A percentile compares a stretch with the other conserved stretches of the same genome.
Evolutionary conservation across 805 yeast genomes (phyloP).

Genomic region (Pichia scutulata): DNA sequence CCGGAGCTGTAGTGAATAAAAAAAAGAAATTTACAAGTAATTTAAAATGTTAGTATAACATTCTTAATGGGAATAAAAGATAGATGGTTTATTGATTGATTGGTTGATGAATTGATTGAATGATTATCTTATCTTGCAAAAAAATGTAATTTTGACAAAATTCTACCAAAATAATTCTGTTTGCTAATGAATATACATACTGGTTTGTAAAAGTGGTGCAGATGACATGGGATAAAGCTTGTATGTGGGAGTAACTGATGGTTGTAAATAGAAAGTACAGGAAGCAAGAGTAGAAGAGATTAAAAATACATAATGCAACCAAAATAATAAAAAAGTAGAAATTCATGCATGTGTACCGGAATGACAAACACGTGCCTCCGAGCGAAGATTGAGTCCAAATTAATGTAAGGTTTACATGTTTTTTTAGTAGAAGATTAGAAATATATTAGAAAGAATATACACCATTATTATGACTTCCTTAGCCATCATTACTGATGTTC

Average conservation of each 20-base stretch:
- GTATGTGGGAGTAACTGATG: not conserved
- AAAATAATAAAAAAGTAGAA: not conserved
- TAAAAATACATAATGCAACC: not conserved
- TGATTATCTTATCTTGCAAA: not conserved
- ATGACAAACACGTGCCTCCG: not conserved
- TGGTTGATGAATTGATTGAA: too few species aligned
- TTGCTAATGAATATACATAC: constrained; percentile 29
- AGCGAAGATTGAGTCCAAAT: not conserved
- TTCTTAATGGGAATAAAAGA: not conserved
- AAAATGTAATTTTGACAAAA: not conserved
- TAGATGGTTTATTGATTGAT: too few species aligned
- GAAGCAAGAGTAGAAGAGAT: not conserved
- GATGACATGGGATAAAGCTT: constrained; percentile 44
- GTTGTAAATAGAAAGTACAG: not conserved
- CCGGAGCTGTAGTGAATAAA: constrained; percentile 24
- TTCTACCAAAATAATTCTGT: not conserved
- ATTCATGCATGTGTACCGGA: not conserved
- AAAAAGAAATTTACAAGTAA: not conserved
- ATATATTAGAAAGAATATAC: not conserved
- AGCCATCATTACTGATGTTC: not conserved
- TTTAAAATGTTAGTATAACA: not conserved
- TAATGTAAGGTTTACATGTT: not conserved
- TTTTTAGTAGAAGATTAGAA: not conserved
- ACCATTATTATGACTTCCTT: not conserved
- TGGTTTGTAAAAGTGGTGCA: constrained; percentile 65